These are phyloP conservation scores for Blastocystis sp. DNA, from an alignment of 352 stramenopile species.

Conservation along the genomic window DNA sequence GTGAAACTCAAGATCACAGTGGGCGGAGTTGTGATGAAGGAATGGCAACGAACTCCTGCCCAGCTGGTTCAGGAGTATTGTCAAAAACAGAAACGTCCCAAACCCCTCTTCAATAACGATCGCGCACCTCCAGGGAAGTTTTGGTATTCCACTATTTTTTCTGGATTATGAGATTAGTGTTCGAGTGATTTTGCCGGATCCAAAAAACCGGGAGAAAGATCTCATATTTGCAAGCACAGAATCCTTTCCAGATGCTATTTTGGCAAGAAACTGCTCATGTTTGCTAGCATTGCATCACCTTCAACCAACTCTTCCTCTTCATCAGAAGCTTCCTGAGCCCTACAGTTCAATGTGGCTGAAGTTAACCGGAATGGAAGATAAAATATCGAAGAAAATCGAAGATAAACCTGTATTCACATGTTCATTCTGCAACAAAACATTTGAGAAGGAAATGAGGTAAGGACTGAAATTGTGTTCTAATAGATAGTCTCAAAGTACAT, in stretches of 20 bases:
- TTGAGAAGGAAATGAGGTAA: conserved; percentile 64
- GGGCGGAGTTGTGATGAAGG: conserved; percentile 80
- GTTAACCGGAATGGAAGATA: conserved; percentile 42
- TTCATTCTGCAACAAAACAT: conserved; percentile 64
- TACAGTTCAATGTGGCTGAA: conserved; percentile 83
- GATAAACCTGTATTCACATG: conserved; percentile 58
- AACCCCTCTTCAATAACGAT: conserved; percentile 71
- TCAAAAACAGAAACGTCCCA: conserved; percentile 79
- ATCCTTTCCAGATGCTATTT: conserved; percentile 63
- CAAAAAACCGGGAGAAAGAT: conserved; percentile 84
- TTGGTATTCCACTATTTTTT: conserved; percentile 59
- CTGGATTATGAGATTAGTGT: conserved; percentile 63
- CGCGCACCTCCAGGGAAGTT: conserved; percentile 66
- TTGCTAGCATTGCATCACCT: conserved; percentile 86
- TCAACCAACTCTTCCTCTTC: conserved; percentile 81
- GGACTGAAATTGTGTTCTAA: not conserved
- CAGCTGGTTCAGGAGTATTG: conserved; percentile 85
- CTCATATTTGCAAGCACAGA: conserved; percentile 78
- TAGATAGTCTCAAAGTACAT: conserved; percentile 61
- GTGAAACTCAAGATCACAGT: conserved; percentile 66
- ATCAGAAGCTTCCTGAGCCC: conserved; percentile 88
- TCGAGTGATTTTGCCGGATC: conserved; percentile 79
- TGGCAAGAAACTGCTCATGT: conserved; percentile 80
- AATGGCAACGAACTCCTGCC: conserved; percentile 84
- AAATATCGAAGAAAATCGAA: conserved; percentile 47